Conservation (phyloP, 306 rosid genomes). For the Alnus glutinosa region DNA sequence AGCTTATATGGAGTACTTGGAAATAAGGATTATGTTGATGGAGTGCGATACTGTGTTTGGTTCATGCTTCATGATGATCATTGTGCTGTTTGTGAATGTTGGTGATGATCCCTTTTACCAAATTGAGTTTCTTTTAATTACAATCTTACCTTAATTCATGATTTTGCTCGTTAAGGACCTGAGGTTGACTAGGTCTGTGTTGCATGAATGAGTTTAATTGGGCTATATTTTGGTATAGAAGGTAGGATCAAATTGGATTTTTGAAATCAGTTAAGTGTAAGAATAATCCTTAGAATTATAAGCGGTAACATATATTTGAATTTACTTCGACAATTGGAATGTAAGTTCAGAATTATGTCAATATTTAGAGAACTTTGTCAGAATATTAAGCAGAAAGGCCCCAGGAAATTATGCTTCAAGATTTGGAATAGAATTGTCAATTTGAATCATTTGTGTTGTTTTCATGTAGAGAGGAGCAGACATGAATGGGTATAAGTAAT, state of each 20-base stretch:
- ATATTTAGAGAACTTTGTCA: background rate
- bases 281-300: background rate
- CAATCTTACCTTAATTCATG: background rate
- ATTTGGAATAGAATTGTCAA: background rate
- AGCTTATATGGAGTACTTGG: background rate
- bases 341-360: background rate
- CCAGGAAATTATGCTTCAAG: background rate
- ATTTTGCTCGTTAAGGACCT: conserved; percentile 5
- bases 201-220: background rate
- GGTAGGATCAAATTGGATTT: conserved; percentile 14
- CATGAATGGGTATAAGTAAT: background rate
- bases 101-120: background rate
- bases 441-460: background rate
- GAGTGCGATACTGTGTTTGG: background rate
- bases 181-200: background rate
- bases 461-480: background rate
- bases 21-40: background rate
- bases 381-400: background rate
- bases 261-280: background rate
- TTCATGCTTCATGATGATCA: background rate
- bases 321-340: background rate
- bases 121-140: conserved; percentile 13
- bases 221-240: conserved; percentile 15
- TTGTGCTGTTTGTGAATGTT: background rate
- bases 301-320: background rate